Evolutionary conservation across 2,329 filamentous ascomycete species (phyloP), one percentile per base, ranked within the genome.

Genomic region (Verticillium albo-atrum): DNA sequence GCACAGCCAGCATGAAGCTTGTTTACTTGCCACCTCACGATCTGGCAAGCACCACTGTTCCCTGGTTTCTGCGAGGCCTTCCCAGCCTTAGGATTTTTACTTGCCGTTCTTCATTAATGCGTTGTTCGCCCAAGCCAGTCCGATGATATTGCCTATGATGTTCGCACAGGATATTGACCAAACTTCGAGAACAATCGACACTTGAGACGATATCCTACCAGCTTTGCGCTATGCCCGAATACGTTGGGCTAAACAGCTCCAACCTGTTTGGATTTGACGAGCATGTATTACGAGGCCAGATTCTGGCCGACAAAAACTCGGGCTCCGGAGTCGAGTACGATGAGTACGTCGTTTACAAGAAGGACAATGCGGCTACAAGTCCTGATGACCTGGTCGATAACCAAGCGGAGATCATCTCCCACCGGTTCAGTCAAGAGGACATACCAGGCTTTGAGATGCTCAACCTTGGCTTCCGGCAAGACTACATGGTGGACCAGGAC

Each of bases 311-410:
- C 42, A 50, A 50, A n/a, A 25, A 23, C 42, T 50, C 67, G 6
- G 64, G 63, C 34, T 75, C 73, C 25, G 70, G 71, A 56, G 66
- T 74, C 30, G 74, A 71, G 56, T 75, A 74, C 37, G 73, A 75
- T 34, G 73, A 75, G 63, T 75, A 74, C 54, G 73, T 74, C 26
- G 72, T 74, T 47, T 75, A 72, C 47, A 70, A 68, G 51, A 63
- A 65, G 57, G 58, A 61, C 32, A 61, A 66, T 54, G 62, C 63
- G 12, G 50, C 62, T 3, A 54, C 57, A 23, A 28, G 42, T 50
- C 3, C 15, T 35, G 52, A 42, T 30, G 25, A 59, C 52, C 6
- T 12, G 26, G 59, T 59, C 32, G 50, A 66, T 20, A 57, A 61
- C 37, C 55, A 53, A 20, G 50, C 56, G 14, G 56, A 62, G 42